Evolutionary conservation across 257 asterid species (phyloP).

Genomic region (Primulina huaijiensis): DNA sequence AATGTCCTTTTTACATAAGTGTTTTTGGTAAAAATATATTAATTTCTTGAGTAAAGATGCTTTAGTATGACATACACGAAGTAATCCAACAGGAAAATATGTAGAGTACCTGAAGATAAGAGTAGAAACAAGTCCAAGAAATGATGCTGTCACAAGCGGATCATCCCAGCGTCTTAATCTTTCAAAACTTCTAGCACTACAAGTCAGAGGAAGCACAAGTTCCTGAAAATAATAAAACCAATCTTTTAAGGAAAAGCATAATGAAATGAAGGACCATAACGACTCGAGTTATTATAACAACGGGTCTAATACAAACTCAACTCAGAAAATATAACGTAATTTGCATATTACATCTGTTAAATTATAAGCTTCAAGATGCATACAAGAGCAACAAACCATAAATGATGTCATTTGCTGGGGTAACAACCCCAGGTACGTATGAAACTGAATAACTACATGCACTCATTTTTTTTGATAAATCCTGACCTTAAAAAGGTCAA

Average conservation of each 20-base stretch:
- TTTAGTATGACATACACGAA: not conserved
- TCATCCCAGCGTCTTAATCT: conserved; percentile 86
- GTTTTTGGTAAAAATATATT: too few species aligned
- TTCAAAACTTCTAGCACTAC: conserved; percentile 57
- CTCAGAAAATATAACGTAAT: not conserved
- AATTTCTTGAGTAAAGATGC: not conserved
- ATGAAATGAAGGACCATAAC: not conserved
- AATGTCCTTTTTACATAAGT: too few species aligned
- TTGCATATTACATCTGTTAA: not conserved
- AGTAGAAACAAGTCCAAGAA: conserved; percentile 63
- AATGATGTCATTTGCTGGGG: not conserved
- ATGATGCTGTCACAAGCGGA: conserved; percentile 77
- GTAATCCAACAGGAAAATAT: not conserved
- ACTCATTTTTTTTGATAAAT: not conserved
- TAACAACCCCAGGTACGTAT: not conserved
- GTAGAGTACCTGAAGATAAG: conserved; percentile 67
- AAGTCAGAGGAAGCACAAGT: conserved; percentile 74
- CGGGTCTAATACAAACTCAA: not conserved
- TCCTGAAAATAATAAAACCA: conserved; percentile 48
- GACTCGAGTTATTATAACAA: not conserved
- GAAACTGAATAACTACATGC: not conserved
- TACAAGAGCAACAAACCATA: not conserved
- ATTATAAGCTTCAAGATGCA: not conserved
- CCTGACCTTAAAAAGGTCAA: conserved; percentile 90
- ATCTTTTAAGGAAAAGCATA: not conserved